Base-by-base conservation (phyloP, 495 filamentous ascomycete species). In the Daldinia grandis region DNA sequence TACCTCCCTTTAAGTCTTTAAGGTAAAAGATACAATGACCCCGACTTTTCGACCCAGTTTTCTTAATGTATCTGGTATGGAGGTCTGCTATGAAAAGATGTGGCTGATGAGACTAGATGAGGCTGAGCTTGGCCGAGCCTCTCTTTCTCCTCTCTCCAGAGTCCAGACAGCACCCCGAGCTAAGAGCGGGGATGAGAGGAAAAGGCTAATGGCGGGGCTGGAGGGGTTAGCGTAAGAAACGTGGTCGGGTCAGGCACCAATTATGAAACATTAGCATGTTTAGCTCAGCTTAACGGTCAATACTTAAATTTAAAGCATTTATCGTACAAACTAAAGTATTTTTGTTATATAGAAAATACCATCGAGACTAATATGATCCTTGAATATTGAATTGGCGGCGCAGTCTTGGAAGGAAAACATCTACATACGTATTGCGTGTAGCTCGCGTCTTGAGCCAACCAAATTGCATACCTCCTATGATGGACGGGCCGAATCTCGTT, bases 91-190 rank as follows among this genome's bases (percentile, higher is more conserved):
- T 28, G 25, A 27, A 27, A 27, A 25, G 24, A 28, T 15, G 49
- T 53, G 27, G 49, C 49, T 27, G 24, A 25, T 53, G 25, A 4
- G 15, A 12, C 25, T 57, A 40, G 19, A 40, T 66, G 69, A 72
- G 69, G 69, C 69, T 72, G 63, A 72, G 69, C 30, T 60, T 59
- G 58, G 53, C 68, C 49, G 62, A 71, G 68, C 68, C 68, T 54
- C 58, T 62, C 19, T 57, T 10, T 35, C 19, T 35, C n/a, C n/a
- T n/a, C n/a, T n/a, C n/a, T n/a, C n/a, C n/a, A n/a, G n/a, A n/a
- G n/a, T n/a, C 30, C 10, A 30, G 19, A 33, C 14, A 56, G n/a
- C 9, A 57, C 19, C 54, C 17, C 12, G 2, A 56, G 53, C 35
- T 27, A 59, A 66, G 54, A 38, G 63, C 53, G 55, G 63, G 63